Evolutionary conservation across 768 basidiomycete species (phyloP), one percentile per base, ranked within the genome.

Genomic region (Russula ochroleuca): DNA sequence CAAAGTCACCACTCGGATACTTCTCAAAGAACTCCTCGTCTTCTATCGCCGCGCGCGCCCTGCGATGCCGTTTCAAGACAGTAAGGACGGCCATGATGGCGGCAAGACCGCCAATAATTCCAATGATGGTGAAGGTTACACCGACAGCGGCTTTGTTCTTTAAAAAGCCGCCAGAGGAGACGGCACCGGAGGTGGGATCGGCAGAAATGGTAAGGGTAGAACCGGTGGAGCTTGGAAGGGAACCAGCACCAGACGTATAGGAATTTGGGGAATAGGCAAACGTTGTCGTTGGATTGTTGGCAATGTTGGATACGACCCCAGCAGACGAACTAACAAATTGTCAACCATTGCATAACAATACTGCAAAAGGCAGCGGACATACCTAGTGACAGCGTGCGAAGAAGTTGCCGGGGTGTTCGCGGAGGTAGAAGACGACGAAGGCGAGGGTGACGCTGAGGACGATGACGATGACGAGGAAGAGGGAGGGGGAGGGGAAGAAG

Each of bases 71-170:
- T 21, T 25, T 59, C 19, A 49, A 0, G 4, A 57, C 0, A 13
- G 28, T 23, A 8, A 59, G 21, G 7, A 17, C 21, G 3, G 9
- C 41, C 1, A 61, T 14, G 5, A 58, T 6, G 28, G n/a, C 19
- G 23, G 57, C 40, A 40, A 73, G 52, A 25, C 52, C 51, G 5
- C 62, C 51, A 17, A 70, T 25, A 47, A 71, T 45, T 38, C 68
- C 70, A 48, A 67, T 11, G n/a, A 68, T 41, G 33, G 69, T 67
- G 58, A 76, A 65, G 9, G 71, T 64, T 33, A 69, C 73, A n/a
- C 69, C 65, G 31, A 63, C 67, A 1, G 65, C 65, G 6, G 13
- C 65, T 21, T 62, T 60, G 28, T 68, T 66, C 17, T n/a, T 23
- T 31, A 68, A 63, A 53, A 68, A 68, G 41, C 65, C 58, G 41